Conservation (phyloP, 1,139 yeast genomes). For the Pichia norvegensis region DNA sequence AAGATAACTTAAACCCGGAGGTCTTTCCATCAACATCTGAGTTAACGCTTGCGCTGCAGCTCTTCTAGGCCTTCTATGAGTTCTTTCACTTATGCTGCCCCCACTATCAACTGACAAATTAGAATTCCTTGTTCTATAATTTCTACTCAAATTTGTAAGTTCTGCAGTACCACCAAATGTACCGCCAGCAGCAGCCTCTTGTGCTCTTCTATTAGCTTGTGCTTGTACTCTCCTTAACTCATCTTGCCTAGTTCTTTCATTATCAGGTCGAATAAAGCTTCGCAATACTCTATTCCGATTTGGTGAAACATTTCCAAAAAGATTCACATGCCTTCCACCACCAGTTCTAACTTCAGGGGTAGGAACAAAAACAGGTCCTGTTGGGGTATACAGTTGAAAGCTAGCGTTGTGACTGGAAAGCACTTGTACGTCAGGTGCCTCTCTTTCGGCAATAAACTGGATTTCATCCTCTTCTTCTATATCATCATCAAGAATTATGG, state of each 20-base stretch:
- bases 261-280: neutral
- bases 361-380: constrained; percentile 11
- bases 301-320: neutral
- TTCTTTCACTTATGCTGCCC: neutral
- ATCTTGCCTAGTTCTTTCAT: constrained; percentile 1
- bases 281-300: neutral
- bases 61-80: constrained; percentile 2
- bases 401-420: constrained; percentile 1
- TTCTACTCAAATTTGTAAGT: neutral
- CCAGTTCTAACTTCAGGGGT: constrained; percentile 4
- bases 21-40: neutral
- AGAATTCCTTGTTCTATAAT: neutral
- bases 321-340: constrained; percentile 2
- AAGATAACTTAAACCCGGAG: neutral
- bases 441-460: constrained; percentile 16
- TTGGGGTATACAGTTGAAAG: constrained; percentile 8
- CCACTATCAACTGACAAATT: neutral
- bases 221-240: constrained; percentile 4
- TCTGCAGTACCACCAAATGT: neutral
- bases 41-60: neutral
- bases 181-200: constrained; percentile 5
- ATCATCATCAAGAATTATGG: constrained; percentile 12
- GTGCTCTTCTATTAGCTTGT: constrained; percentile 9
- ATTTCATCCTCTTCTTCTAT: constrained; percentile 19
- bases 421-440: constrained; percentile 13